These are phyloP conservation scores for Trametopsis cervina DNA, from an alignment of 768 basidiomycete genomes.

Conservation along the genomic window DNA sequence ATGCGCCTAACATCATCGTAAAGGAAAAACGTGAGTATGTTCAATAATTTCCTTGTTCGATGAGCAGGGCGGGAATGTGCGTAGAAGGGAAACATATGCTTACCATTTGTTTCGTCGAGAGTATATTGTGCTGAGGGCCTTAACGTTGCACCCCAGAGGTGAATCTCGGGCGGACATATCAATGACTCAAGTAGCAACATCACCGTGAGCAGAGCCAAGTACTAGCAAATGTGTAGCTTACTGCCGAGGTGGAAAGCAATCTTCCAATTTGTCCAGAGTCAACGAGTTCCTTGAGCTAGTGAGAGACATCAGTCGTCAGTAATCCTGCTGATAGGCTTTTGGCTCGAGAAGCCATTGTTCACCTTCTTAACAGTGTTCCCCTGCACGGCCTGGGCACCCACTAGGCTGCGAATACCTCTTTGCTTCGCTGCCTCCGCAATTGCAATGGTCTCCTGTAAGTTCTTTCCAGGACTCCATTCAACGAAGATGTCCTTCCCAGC, in stretches of 20 bases:
- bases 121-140: neutral
- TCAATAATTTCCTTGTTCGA: no score
- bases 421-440: slow-evolving; percentile 25
- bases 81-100: neutral
- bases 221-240: no score
- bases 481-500: slow-evolving; percentile 33
- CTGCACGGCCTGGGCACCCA: slow-evolving; percentile 30
- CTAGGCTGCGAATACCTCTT: slow-evolving; percentile 25
- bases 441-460: slow-evolving; percentile 25
- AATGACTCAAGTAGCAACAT: neutral
- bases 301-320: no score
- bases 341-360: neutral
- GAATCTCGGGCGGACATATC: neutral
- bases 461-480: slow-evolving; percentile 33
- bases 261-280: slow-evolving; percentile 26
- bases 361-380: neutral
- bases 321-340: no score
- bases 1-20: slow-evolving; percentile 22
- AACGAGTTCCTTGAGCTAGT: slow-evolving; percentile 28
- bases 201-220: no score
- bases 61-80: no score
- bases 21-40: neutral
- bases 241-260: slow-evolving; percentile 24
- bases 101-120: neutral
- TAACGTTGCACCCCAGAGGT: neutral